Conservation (phyloP, 164 flowering plant genomes). For the Kalanchoe fedtschenkoi region DNA sequence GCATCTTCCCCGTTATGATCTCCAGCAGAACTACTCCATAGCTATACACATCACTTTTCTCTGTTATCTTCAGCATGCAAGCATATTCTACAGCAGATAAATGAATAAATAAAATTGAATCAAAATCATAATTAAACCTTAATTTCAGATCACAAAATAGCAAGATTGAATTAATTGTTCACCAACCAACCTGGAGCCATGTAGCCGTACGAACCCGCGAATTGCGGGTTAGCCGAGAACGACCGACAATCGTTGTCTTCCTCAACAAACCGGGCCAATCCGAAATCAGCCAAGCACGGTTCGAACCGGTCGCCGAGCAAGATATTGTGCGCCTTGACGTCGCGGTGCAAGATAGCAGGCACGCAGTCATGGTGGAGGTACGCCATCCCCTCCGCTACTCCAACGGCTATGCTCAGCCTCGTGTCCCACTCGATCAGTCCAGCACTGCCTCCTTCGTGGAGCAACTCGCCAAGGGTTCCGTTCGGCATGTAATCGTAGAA, state of each 20-base stretch:
- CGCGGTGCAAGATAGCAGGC: slow-evolving; percentile 73
- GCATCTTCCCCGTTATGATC: slow-evolving; percentile 62
- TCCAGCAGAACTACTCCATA: slow-evolving; percentile 72
- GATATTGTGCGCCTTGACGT: slow-evolving; percentile 72
- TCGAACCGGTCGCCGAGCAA: slow-evolving; percentile 54
- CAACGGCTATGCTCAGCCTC: slow-evolving; percentile 60
- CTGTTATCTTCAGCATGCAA: slow-evolving; percentile 52
- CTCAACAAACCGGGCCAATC: slow-evolving; percentile 59
- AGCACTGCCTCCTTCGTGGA: slow-evolving; percentile 33
- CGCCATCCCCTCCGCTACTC: slow-evolving; percentile 68
- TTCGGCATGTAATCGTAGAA: slow-evolving; percentile 59
- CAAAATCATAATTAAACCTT: not conserved
- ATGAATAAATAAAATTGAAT: not conserved
- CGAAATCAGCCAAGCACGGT: slow-evolving; percentile 71
- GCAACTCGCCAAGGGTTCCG: slow-evolving; percentile 42
- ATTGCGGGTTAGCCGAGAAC: slow-evolving; percentile 39
- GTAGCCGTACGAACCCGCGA: slow-evolving; percentile 87
- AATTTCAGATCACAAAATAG: not conserved
- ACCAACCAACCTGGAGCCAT: slow-evolving; percentile 61
- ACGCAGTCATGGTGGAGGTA: slow-evolving; percentile 79
- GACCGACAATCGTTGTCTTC: slow-evolving; percentile 22
- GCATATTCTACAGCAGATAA: slow-evolving; percentile 39
- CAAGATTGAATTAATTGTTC: not conserved
- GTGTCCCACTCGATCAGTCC: slow-evolving; percentile 56
- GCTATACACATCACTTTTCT: slow-evolving; percentile 75